Evolutionary conservation across 2,329 filamentous ascomycete genomes (phyloP).

Genomic region (Fusarium sp.): DNA sequence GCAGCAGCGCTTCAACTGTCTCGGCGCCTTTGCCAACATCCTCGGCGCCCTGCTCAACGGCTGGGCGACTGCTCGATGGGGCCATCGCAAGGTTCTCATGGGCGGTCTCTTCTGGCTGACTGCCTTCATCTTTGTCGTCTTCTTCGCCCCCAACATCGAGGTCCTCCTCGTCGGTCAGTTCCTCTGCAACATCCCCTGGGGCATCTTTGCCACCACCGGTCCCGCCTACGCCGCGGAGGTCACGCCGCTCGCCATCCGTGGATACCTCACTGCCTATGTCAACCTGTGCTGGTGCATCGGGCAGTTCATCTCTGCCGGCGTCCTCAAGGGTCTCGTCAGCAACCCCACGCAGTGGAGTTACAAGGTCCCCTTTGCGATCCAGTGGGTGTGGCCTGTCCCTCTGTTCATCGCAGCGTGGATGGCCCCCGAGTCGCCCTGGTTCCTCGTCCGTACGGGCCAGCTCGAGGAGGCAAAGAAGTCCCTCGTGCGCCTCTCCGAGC

Average conservation of each 20-base stretch:
- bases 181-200: constrained; percentile 57
- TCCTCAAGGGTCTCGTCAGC: constrained; percentile 52
- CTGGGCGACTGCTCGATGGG: constrained; percentile 53
- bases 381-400: constrained; percentile 52
- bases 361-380: constrained; percentile 53
- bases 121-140: constrained; percentile 58
- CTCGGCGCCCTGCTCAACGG: constrained; percentile 55
- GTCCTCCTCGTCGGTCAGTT: constrained; percentile 57
- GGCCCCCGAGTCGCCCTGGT: constrained; percentile 53
- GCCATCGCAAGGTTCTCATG: constrained; percentile 57
- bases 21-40: constrained; percentile 50
- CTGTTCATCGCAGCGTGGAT: constrained; percentile 47
- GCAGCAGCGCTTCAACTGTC: constrained; percentile 59
- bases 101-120: constrained; percentile 52
- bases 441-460: constrained; percentile 47
- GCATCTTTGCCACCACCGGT: constrained; percentile 56
- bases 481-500: constrained; percentile 47
- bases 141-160: constrained; percentile 57
- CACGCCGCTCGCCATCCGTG: constrained; percentile 53
- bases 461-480: constrained; percentile 47
- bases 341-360: constrained; percentile 50
- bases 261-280: constrained; percentile 55
- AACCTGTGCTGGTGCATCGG: constrained; percentile 57
- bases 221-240: constrained; percentile 57
- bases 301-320: constrained; percentile 54